A percentile compares a stretch with the other conserved stretches of the same genome.
phyloP scores from a whole-genome alignment of 768 basidiomycete genomes.

The Chalciporus chontae region DNA sequence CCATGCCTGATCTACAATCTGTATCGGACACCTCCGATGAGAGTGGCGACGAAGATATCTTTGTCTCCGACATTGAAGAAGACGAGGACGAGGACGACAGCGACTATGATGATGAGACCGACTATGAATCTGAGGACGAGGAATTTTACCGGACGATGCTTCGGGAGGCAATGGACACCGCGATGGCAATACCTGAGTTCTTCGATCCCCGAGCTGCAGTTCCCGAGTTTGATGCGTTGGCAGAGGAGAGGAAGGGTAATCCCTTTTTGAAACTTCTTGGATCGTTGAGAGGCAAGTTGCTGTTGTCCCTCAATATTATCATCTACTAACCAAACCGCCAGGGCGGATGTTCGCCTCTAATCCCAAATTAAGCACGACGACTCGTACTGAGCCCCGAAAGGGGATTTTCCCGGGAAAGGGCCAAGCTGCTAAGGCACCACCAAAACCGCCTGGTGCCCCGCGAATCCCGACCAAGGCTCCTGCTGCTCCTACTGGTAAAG shows the following conservation, averaged over 20 bases:
- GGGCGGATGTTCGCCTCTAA: conserved; percentile 62
- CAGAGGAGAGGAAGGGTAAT: conserved; percentile 60
- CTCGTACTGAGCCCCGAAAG: conserved; percentile 33
- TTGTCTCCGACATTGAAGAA: conserved; percentile 30
- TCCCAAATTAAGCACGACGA: conserved; percentile 41
- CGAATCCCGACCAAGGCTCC: conserved; percentile 6
- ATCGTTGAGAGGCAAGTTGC: conserved; percentile 59
- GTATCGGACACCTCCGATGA: conserved; percentile 59
- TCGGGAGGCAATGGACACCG: conserved; percentile 72
- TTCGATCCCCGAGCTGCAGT: conserved; percentile 46
- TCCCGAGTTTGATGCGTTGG: conserved; percentile 41
- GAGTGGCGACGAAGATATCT: conserved; percentile 33
- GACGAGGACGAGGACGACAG: conserved; percentile 35
- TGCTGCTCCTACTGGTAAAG: conserved; percentile 8
- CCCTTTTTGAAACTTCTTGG: conserved; percentile 77
- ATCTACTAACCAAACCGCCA: conserved; percentile 23
- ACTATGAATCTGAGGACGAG: conserved; percentile 66
- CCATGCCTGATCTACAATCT: conserved; percentile 67
- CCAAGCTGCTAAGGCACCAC: conserved; percentile 9
- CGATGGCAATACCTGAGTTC: conserved; percentile 54
- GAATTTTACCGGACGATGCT: conserved; percentile 58
- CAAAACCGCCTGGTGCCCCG: conserved; percentile 8
- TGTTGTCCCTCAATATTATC: background rate
- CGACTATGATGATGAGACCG: conserved; percentile 38
- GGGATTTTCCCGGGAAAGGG: conserved; percentile 21